Percentiles rank a stretch among this genome's conserved stretches.
Conservation (phyloP, 2,329 filamentous ascomycete genomes). For the Ophiostoma quercus region DNA sequence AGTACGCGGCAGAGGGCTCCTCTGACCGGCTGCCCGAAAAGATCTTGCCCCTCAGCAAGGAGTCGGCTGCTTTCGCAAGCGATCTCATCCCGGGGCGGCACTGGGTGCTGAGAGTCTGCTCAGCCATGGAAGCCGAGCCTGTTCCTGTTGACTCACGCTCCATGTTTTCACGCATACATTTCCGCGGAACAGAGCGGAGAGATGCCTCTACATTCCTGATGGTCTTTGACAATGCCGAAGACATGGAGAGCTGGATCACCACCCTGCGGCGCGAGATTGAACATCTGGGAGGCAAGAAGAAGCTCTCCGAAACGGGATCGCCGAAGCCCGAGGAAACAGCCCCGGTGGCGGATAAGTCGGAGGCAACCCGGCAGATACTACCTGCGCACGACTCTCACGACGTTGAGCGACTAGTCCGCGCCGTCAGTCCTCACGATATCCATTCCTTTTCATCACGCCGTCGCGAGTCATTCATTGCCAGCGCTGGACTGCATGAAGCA, state of each 20-base stretch:
- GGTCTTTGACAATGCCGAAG: constrained; percentile 65
- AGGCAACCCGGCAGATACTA: constrained; percentile 37
- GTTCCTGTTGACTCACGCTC: constrained; percentile 51
- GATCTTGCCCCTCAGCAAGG: constrained; percentile 63
- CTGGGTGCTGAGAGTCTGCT: constrained; percentile 73
- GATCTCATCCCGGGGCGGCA: constrained; percentile 74
- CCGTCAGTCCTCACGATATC: constrained; percentile 36
- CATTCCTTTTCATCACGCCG: constrained; percentile 29
- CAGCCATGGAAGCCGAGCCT: constrained; percentile 51
- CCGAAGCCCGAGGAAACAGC: constrained; percentile 42
- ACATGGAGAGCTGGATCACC: constrained; percentile 72
- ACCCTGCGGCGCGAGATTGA: constrained; percentile 66
- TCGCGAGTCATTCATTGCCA: constrained; percentile 28
- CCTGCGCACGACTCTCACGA: constrained; percentile 48
- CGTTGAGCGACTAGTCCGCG: constrained; percentile 42
- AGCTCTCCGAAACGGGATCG: constrained; percentile 54
- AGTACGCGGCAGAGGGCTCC: constrained; percentile 65
- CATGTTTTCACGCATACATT: constrained; percentile 59
- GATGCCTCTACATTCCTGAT: constrained; percentile 62
- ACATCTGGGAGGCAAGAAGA: constrained; percentile 60
- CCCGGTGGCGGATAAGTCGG: constrained; percentile 25
- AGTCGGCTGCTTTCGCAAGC: constrained; percentile 74
- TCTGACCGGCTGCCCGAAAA: constrained; percentile 71
- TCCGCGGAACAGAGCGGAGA: constrained; percentile 53
- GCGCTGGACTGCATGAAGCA: constrained; percentile 19